phyloP scores from a whole-genome alignment of 352 stramenopile species.

The Phytophthora colocasiae region DNA sequence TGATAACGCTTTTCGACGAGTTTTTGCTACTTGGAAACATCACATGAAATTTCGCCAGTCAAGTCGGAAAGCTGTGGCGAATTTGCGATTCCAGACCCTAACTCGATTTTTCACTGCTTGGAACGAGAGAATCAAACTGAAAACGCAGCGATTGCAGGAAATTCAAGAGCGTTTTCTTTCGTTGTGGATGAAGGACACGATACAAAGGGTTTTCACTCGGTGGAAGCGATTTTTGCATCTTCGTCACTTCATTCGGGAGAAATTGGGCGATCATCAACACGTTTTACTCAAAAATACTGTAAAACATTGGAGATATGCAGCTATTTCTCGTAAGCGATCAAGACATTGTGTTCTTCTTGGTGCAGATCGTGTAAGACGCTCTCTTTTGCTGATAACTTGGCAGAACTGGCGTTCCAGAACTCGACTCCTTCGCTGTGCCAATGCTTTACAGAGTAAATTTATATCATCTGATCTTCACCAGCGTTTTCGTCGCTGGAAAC shows the following conservation, averaged over 20 bases:
- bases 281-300: constrained; percentile 9
- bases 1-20: constrained; percentile 11
- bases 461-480: constrained; percentile 13
- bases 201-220: constrained; percentile 9
- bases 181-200: constrained; percentile 35
- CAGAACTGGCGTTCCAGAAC: constrained; percentile 20
- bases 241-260: constrained; percentile 6
- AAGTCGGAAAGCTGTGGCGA: constrained; percentile 9
- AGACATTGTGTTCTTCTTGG: constrained; percentile 4
- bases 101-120: constrained; percentile 48
- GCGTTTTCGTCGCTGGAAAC: constrained; percentile 30
- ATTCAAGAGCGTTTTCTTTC: constrained; percentile 46
- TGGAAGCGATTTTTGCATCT: constrained; percentile 30
- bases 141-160: constrained; percentile 8
- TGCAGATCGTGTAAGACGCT: not conserved
- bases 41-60: constrained; percentile 10
- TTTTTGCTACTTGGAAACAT: constrained; percentile 29
- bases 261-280: constrained; percentile 6
- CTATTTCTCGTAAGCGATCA: constrained; percentile 1
- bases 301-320: constrained; percentile 18
- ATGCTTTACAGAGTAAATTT: constrained; percentile 17
- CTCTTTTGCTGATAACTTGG: constrained; percentile 8
- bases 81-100: constrained; percentile 24
- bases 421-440: constrained; percentile 8
- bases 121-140: constrained; percentile 31